Evolutionary conservation across 2,329 filamentous ascomycete genomes (phyloP).

Genomic region (Furcasterigmium sp.): DNA sequence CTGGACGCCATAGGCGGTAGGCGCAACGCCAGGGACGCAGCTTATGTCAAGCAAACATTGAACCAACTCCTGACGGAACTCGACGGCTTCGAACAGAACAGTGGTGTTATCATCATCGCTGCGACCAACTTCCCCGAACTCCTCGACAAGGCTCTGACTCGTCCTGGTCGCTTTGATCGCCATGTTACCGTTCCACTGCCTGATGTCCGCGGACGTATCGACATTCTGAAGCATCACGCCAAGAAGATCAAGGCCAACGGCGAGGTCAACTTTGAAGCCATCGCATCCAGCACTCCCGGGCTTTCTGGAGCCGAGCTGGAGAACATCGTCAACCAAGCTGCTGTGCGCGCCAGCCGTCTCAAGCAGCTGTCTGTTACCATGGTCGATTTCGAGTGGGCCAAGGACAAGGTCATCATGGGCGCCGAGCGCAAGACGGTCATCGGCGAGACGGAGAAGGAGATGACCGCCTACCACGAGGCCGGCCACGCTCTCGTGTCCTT

Average conservation of each 20-base stretch:
- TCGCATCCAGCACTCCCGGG: constrained; percentile 84
- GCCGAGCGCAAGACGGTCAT: constrained; percentile 87
- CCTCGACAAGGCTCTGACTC: constrained; percentile 93
- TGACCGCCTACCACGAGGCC: constrained; percentile 95
- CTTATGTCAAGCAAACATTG: constrained; percentile 94
- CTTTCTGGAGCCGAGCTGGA: constrained; percentile 95
- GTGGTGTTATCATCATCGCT: constrained; percentile 89
- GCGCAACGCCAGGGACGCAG: constrained; percentile 85
- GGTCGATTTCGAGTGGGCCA: constrained; percentile 90
- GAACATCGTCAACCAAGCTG: constrained; percentile 94
- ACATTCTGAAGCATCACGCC: constrained; percentile 90
- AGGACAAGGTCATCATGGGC: constrained; percentile 97
- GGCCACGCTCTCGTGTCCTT: constrained; percentile 89
- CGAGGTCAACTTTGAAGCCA: constrained; percentile 76
- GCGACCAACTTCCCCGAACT: constrained; percentile 95
- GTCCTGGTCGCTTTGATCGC: constrained; percentile 93
- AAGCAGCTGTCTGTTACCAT: constrained; percentile 72
- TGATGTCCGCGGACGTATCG: constrained; percentile 87
- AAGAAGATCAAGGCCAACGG: constrained; percentile 78
- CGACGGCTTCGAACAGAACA: constrained; percentile 93
- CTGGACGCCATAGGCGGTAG: constrained; percentile 92
- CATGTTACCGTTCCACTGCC: constrained; percentile 85
- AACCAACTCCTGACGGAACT: constrained; percentile 96
- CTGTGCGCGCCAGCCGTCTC: constrained; percentile 86
- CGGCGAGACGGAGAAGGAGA: constrained; percentile 86